Evolutionary conservation across 1,284 basidiomycete genomes (phyloP), one percentile per base, ranked within the genome.

Genomic region (Tetrapyrgos nigripes): DNA sequence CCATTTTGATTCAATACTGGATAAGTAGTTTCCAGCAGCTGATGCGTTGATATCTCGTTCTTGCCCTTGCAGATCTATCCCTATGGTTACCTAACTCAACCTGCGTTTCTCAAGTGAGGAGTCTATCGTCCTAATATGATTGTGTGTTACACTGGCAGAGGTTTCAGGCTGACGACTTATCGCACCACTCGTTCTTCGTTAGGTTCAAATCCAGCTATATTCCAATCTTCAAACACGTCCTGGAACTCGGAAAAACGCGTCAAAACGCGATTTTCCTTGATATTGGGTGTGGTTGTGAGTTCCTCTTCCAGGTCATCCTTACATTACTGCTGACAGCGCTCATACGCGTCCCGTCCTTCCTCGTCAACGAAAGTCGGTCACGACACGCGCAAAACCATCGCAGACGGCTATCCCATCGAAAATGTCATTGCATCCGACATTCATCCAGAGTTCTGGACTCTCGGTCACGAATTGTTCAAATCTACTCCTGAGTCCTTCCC

Each of bases 231-330:
- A 58, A 69, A 2, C 69, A 74, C 8, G 73, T 78, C 8, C 67
- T 85, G 3, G 62, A 74, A 29, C 68, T 85, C 0, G 72, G 73
- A 2, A 67, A 69, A 26, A 71, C 76, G 2, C 75, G 74, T 14
- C 60, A 72, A 14, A 73, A 73, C 47, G 79, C 82, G 2, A 76
- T 87, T 48, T 71, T 85, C n/a, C 71, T 86, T 1, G 79, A 81
- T 50, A 66, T 79, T 6, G 77, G 73, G 14, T 83, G 81, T 64
- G 83, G 81, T 63, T 82, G 83, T 84, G 61, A 67, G 80, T 70
- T 3, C 17, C 24, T 28, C 17, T 23, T 19, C 23, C 43, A 24
- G n/a, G n/a, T n/a, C n/a, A n/a, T n/a, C n/a, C n/a, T n/a, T n/a
- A n/a, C n/a, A n/a, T n/a, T n/a, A n/a, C n/a, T n/a, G 28, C n/a